Evolutionary conservation across 345 rosid species (phyloP), one percentile per base, ranked within the genome.

Genomic region (Eucalyptus grandis): DNA sequence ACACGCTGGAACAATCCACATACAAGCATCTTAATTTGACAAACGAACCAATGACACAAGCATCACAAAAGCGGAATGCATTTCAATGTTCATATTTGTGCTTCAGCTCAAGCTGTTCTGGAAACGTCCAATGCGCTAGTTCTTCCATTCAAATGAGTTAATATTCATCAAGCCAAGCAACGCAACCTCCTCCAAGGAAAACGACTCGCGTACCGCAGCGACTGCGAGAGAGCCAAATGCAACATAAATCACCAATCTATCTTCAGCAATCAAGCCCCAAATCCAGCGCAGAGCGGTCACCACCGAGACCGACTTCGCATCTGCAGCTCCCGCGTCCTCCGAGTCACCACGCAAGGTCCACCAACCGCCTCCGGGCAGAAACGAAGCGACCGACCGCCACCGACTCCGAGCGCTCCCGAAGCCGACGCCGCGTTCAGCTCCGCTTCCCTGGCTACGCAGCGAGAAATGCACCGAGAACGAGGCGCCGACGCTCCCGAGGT

Each of bases 191-290:
- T 7, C 5, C 46, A 46, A 44, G 19, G 5, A 89, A 49, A 15
- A 22, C 37, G 46, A 77, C 37, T 21, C 83, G 9, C 83, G 83
- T 82, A 92, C 92, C 58, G 95, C 95, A n/a, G 95, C 95, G n/a
- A 89, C 50, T 31, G 87, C 46, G 86, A 94, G 91, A 87, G 93
- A 91, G 80, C 88, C 91, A 46, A 94, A 86, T 5, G 93, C 96
- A 13, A 90, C 72, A 62, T 87, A 92, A 47, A 92, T 40, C 81
- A 94, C 89, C 95, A 93, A 91, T 56, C 90, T 90, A 31, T 94
- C 93, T 31, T 90, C 88, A 43, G 91, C 94, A 86, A 95, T 88
- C 88, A 93, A 89, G 16, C 53, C 50, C 96, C 95, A 94, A 91
- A 93, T 91, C 91, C 90, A 90, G 54, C 88, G 49, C 72, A 94